These are phyloP conservation scores for Debaryomyces udenii DNA, from an alignment of 1,139 yeast species.

Conservation along the genomic window DNA sequence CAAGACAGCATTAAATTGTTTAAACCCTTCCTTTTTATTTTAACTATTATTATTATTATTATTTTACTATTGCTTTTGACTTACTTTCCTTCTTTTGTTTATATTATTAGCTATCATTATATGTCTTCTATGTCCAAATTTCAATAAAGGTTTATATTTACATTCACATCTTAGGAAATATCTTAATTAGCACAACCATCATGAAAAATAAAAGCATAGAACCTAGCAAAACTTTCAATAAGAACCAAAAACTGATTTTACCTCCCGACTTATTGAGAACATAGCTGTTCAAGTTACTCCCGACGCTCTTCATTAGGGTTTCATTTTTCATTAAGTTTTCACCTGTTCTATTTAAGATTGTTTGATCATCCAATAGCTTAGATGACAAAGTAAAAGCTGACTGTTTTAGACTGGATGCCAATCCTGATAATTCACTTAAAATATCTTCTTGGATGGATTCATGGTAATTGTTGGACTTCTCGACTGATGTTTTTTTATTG, in stretches of 20 bases:
- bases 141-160: constrained; percentile 8
- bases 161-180: constrained; percentile 30
- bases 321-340: constrained; percentile 43
- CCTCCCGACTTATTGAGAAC: constrained; percentile 42
- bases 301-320: constrained; percentile 40
- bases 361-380: constrained; percentile 41
- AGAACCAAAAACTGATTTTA: constrained; percentile 39
- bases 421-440: constrained; percentile 38
- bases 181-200: constrained; percentile 30
- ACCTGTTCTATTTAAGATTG: constrained; percentile 38
- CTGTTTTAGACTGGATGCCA: constrained; percentile 39
- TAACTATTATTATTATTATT: neutral
- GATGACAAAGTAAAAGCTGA: constrained; percentile 41
- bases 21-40: constrained; percentile 2
- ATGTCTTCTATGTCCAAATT: constrained; percentile 8
- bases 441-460: constrained; percentile 49
- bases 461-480: constrained; percentile 30
- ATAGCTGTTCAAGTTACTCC: constrained; percentile 41
- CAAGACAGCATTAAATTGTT: constrained; percentile 4
- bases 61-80: constrained; percentile 4
- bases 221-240: constrained; percentile 32
- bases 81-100: constrained; percentile 10
- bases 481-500: constrained; percentile 9
- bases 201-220: constrained; percentile 30
- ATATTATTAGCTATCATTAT: constrained; percentile 8